A percentile compares a stretch with the other conserved stretches of the same genome.
phyloP scores from a whole-genome alignment of 2,329 filamentous ascomycete genomes.

The Waltergamsia citrina region DNA sequence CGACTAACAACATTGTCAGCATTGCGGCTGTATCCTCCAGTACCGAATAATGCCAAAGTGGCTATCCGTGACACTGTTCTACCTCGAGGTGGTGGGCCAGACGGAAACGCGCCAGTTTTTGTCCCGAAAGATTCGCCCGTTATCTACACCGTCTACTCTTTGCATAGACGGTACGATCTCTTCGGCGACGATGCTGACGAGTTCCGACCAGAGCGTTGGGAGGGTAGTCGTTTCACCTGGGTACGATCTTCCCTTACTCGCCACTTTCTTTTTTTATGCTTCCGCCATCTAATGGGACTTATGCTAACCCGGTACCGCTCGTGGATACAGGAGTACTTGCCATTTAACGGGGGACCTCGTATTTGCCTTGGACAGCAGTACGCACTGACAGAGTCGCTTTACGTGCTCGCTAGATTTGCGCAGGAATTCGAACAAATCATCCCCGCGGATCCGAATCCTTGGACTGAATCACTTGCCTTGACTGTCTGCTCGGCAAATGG shows the following conservation, averaged over 20 bases:
- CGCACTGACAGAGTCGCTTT: too few species aligned
- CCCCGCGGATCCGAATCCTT: too few species aligned
- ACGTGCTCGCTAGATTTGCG: too few species aligned
- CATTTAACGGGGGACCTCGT: conserved; percentile 54
- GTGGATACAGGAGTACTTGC: conserved; percentile 46
- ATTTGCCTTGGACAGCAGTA: conserved; percentile 48
- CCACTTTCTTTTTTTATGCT: too few species aligned
- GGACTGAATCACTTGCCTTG: too few species aligned
- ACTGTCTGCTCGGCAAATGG: too few species aligned
- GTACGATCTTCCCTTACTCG: too few species aligned
- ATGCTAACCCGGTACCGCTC: too few species aligned
- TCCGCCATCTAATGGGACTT: too few species aligned
- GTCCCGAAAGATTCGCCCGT: conserved; percentile 34
- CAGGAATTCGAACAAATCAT: too few species aligned
- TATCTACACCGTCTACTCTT: conserved; percentile 29
- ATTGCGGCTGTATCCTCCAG: conserved; percentile 38
- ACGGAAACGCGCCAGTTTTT: conserved; percentile 34
- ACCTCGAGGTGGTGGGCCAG: conserved; percentile 37
- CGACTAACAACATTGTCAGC: conserved; percentile 12
- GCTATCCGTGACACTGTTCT: conserved; percentile 37
- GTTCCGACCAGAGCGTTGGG: conserved; percentile 49
- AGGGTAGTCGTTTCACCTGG: too few species aligned
- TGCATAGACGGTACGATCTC: conserved; percentile 26
- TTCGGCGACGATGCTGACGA: conserved; percentile 38
- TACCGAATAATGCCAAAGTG: conserved; percentile 35